Base-by-base conservation (phyloP, 257 asterid species). In the Petrea volubilis region DNA sequence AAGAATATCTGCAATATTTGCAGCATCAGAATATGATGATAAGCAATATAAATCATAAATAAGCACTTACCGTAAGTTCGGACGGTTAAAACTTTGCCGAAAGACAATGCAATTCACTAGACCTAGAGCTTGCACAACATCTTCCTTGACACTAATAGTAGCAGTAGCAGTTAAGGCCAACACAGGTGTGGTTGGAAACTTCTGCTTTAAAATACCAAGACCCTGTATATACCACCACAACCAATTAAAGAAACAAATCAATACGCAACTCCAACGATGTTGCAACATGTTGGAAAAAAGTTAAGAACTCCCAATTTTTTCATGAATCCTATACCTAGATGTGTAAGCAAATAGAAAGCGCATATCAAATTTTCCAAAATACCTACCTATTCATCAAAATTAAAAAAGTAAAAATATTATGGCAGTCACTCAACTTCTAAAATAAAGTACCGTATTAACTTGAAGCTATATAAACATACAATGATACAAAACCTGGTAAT, bases 111-210 rank as follows among this genome's bases (percentile, higher is more conserved):
- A 95, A 71, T 95, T 92, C 65, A 83, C 89, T 50, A 95, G 92
- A 79, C 97, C 99, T 58, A 95, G 98, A 73, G 99, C 99, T 79
- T 90, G 98, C 71, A 95, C 99, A 64, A 92, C 99, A 84, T 95
- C 99, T 86, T 95, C 99, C 83, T 95, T 90, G 78, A 95, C 98
- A 66, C 98, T 92, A 49, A 77, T 56, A 72, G 98, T 95, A 62
- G 99, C 99, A 58, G 99, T 95, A 64, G 99, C 99, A 40, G 99
- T 95, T 82, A 95, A 86, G 64, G 99, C 98, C 73, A 95, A 80
- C 70, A 92, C 96, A 72, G 99, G 99, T 68, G 85, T 87, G 53
- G 78, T 77, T 63, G 98, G 97, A 77, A 92, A 95, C 84, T 85
- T 92, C 75, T 95, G 92, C 81, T 95, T 95, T 85, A 95, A 74